Evolutionary conservation across 2,329 filamentous ascomycete species (phyloP).

Genomic region (Phaeosphaeria sp.): DNA sequence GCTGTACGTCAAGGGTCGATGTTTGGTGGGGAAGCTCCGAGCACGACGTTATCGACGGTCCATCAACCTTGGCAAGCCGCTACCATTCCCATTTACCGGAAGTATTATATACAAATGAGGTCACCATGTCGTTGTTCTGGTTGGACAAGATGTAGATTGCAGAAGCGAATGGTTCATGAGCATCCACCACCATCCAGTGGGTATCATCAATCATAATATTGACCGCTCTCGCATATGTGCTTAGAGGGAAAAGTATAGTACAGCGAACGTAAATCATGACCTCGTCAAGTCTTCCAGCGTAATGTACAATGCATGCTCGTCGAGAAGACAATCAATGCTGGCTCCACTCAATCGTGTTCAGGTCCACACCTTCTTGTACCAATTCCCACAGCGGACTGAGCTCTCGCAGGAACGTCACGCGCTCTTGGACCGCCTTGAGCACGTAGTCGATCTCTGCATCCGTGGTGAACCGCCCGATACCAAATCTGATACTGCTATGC

Average conservation of each 20-base stretch:
- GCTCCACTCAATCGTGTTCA: slow-evolving; percentile 98
- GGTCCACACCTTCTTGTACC: slow-evolving; percentile 93
- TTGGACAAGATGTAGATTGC: background rate
- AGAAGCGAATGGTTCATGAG: too few relatives aligned
- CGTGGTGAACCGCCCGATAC: slow-evolving; percentile 95
- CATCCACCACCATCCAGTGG: background rate
- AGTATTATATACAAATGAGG: too few relatives aligned
- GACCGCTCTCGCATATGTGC: slow-evolving; percentile 11
- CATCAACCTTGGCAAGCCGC: slow-evolving; percentile 28
- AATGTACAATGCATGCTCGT: slow-evolving; percentile 25
- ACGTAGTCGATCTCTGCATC: slow-evolving; percentile 97
- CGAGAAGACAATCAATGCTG: slow-evolving; percentile 71
- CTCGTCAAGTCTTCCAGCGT: slow-evolving; percentile 22
- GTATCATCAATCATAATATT: slow-evolving; percentile 8
- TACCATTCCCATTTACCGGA: background rate
- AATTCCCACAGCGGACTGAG: slow-evolving; percentile 96
- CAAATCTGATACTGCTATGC: slow-evolving; percentile 96
- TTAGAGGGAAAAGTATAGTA: slow-evolving; percentile 27
- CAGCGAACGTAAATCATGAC: slow-evolving; percentile 27
- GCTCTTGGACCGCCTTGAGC: slow-evolving; percentile 87
- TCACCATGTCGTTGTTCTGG: background rate
- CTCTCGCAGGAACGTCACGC: slow-evolving; percentile 91
- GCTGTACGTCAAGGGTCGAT: slow-evolving; percentile 28
- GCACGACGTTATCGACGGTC: slow-evolving; percentile 7
- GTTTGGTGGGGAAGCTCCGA: slow-evolving; percentile 35